phyloP scores from a whole-genome alignment of 208 protist genomes.

The Dictyostelium gargantuum region DNA sequence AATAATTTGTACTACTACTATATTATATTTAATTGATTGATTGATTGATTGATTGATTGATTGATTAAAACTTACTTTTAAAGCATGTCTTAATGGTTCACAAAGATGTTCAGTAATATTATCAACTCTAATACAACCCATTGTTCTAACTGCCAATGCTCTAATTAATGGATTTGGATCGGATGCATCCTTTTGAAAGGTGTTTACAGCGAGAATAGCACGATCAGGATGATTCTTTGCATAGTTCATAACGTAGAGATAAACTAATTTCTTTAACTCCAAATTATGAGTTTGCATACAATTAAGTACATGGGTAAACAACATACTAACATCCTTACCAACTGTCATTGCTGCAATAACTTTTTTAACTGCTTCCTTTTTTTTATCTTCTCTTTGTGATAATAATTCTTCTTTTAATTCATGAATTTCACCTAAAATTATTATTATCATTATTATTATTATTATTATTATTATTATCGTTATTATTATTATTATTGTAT shows the following conservation, averaged over 20 bases:
- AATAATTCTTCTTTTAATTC: constrained; percentile 91
- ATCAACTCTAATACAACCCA: constrained; percentile 97
- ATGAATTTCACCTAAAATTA: constrained; percentile 86
- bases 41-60: no score
- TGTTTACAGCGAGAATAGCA: constrained; percentile 97
- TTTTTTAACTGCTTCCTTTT: constrained; percentile 96
- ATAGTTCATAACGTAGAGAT: constrained; percentile 99
- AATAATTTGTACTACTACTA: no score
- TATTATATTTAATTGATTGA: no score
- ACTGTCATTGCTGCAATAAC: constrained; percentile 98
- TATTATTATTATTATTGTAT: no score
- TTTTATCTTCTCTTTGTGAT: constrained; percentile 89
- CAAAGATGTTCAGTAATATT: constrained; percentile 97
- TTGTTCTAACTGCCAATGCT: constrained; percentile 97
- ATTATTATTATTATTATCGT: no score
- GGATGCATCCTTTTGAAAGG: constrained; percentile 94
- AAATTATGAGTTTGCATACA: constrained; percentile 95
- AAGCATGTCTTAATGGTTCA: constrained; percentile 91
- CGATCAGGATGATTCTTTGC: constrained; percentile 96
- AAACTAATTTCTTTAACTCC: constrained; percentile 98
- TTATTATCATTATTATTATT: background rate
- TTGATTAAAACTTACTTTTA: constrained; percentile 82
- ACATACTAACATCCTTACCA: constrained; percentile 95
- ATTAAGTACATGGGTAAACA: constrained; percentile 93
- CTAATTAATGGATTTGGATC: constrained; percentile 96